These are phyloP conservation scores for Vigna trinervia DNA, from an alignment of 306 rosid genomes.

Conservation along the genomic window DNA sequence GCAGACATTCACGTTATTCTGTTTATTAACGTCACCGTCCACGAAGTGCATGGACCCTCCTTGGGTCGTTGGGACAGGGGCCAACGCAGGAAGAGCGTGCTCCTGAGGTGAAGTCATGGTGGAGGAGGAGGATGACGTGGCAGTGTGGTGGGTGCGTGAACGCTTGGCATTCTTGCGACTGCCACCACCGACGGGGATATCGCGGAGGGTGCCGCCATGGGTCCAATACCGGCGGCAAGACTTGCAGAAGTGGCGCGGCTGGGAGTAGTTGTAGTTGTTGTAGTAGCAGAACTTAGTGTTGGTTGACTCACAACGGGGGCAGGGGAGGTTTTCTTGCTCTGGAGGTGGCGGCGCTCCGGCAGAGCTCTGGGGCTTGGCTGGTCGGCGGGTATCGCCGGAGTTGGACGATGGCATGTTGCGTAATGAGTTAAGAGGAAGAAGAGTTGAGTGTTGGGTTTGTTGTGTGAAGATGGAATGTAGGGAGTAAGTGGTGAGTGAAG, in stretches of 20 bases:
- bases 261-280: constrained; percentile 97
- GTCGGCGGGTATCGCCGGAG: constrained; percentile 60
- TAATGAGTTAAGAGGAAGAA: not conserved
- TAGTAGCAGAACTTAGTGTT: constrained; percentile 98
- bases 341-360: constrained; percentile 65
- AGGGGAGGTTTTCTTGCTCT: constrained; percentile 90
- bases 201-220: constrained; percentile 95
- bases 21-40: constrained; percentile 58
- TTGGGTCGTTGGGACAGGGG: constrained; percentile 44
- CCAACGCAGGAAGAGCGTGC: constrained; percentile 44
- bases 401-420: constrained; percentile 67
- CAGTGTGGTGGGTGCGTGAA: constrained; percentile 61
- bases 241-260: constrained; percentile 98
- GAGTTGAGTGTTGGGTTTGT: not conserved
- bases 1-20: constrained; percentile 44
- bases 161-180: constrained; percentile 91
- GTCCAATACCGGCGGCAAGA: constrained; percentile 99
- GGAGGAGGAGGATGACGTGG: constrained; percentile 33
- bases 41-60: constrained; percentile 50
- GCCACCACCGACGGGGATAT: constrained; percentile 96
- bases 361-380: constrained; percentile 44
- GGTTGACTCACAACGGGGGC: constrained; percentile 94
- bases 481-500: not conserved
- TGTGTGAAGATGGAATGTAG: too few relatives aligned
- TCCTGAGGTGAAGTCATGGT: constrained; percentile 39